Evolutionary conservation across 306 rosid genomes (phyloP), one percentile per base, ranked within the genome.

Genomic region (Fragaria ananassa): DNA sequence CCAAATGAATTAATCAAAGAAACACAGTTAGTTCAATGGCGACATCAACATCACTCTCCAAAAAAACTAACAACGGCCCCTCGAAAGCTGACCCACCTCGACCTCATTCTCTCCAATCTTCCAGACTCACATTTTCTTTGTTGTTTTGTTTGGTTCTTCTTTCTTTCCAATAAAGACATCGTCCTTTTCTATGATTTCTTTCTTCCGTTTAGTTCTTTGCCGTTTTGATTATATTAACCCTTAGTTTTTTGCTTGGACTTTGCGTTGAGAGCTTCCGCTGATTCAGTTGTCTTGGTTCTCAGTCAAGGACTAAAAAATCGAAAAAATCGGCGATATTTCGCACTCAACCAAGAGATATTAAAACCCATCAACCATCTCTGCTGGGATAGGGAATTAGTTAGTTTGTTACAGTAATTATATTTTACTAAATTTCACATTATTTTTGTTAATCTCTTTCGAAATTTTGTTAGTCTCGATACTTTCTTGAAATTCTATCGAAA

Each of bases 21-120:
- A 37, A 65, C 27, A 54, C 60, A 6, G 58, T 54, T n/a, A 54
- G 25, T 29, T 63, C 75, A 50, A 60, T 76, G 60, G 37, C 2
- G 56, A 50, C 72, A 81, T 78, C 91, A 78, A 78, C 78, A 87
- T 85, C 87, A 76, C 6, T 83, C 83, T 70, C 76, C 66, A 85
- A 84, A 4, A 76, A 78, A 79, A 79, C 79, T 71, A 85, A 81
- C 74, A 80, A 83, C 74, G 81, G 76, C 83, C 23, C 42, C 62
- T 23, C 78, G 53, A 63, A 49, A 53, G 23, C 58, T 77, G 85
- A 85, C 88, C 84, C 88, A 86, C 79, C 79, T 46, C 76, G 51
- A 31, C 21, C 62, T 56, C 29, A 18, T 27, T 79, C 80, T 79
- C 80, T 85, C 87, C 85, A 82, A 79, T 81, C 78, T 84, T 84